These are phyloP conservation scores for Tribonema minus DNA, from an alignment of 108 stramenopile species.

Conservation along the genomic window DNA sequence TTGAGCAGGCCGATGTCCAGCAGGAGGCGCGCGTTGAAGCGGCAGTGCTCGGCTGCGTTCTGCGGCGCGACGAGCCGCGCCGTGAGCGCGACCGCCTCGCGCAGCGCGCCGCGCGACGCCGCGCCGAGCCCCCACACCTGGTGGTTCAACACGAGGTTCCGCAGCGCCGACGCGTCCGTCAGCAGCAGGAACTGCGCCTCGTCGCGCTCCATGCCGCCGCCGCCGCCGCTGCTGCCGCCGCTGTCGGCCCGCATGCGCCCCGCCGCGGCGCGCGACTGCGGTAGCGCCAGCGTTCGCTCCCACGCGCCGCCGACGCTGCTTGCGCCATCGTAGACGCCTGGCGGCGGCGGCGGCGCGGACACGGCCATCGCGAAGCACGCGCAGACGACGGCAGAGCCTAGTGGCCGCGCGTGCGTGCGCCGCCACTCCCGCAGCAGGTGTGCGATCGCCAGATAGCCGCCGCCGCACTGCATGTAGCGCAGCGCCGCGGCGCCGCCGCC, in stretches of 20 bases:
- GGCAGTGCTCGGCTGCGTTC: slow-evolving; percentile 8
- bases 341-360: no score
- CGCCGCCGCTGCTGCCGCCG: neutral
- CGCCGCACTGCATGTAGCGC: slow-evolving; percentile 40
- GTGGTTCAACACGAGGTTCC: slow-evolving; percentile 36
- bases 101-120: neutral
- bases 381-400: neutral
- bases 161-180: slow-evolving; percentile 38
- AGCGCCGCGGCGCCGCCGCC: slow-evolving; percentile 21
- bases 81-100: neutral
- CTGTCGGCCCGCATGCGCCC: neutral
- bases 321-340: no score
- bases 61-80: neutral
- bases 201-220: neutral
- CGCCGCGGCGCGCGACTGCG: neutral
- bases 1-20: slow-evolving; percentile 38
- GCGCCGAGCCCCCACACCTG: slow-evolving; percentile 12
- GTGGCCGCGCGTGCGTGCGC: no score
- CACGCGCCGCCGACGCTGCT: neutral
- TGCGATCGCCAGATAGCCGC: slow-evolving; percentile 21
- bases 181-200: slow-evolving; percentile 27
- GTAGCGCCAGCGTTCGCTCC: neutral
- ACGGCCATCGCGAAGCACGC: slow-evolving; percentile 40
- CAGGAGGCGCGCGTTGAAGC: slow-evolving; percentile 39
- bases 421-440: slow-evolving; percentile 15